Percentiles rank a stretch among this genome's conserved stretches.
phyloP scores from a whole-genome alignment of 257 asterid genomes.

The Capsicum baccatum region DNA sequence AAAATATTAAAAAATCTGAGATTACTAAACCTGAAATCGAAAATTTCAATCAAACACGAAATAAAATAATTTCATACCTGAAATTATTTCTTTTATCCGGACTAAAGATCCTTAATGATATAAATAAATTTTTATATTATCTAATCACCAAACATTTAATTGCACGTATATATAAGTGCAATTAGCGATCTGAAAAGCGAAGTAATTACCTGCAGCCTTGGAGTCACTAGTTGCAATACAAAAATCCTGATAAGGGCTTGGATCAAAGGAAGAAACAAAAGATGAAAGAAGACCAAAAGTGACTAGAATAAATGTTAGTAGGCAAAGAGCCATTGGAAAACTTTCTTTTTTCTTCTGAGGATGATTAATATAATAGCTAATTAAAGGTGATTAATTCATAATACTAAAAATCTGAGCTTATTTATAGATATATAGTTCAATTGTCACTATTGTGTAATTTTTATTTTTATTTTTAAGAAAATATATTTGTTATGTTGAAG shows the following conservation, averaged over 20 bases:
- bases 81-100: neutral
- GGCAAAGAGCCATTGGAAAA: neutral
- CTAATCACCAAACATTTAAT: neutral
- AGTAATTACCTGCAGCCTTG: neutral
- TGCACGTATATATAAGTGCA: neutral
- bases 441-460: neutral
- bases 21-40: neutral
- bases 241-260: slow-evolving; percentile 15
- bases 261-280: slow-evolving; percentile 20
- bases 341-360: neutral
- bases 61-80: neutral
- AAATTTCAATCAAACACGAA: neutral
- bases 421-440: neutral
- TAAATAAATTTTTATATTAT: neutral
- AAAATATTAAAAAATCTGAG: neutral
- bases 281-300: neutral
- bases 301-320: neutral
- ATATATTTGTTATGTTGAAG: neutral
- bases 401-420: neutral
- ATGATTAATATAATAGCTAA: neutral
- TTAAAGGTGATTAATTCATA: neutral
- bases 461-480: neutral
- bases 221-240: slow-evolving; percentile 7
- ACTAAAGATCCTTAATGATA: neutral
- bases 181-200: no score